Base-by-base conservation (phyloP, 106 monocot species). In the Cymbidium sinense region DNA sequence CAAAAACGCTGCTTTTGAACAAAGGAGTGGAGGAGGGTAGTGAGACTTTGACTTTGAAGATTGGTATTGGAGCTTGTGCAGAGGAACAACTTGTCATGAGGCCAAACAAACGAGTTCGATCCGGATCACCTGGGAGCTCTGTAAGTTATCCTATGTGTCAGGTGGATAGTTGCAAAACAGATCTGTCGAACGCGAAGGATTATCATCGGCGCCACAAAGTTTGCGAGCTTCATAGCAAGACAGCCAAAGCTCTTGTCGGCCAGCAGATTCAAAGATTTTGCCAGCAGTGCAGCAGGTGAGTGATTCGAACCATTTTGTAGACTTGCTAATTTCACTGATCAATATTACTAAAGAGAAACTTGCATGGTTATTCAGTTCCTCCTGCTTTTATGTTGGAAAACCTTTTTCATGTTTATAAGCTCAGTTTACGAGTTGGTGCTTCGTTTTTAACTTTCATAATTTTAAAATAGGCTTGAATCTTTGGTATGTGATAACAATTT, bases 261-360 rank as follows among this genome's bases (percentile, higher is more conserved):
- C 88, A 90, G 70, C 94, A 94, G 85, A 90, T 94, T 89, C 96
- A 98, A 77, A 90, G 96, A 70, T 98, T 98, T 81, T 98, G 96
- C 79, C 96, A 98, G 62, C 96, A 98, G 94, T 98, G 96, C 69
- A 98, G 96, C 85, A 98, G 94, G 96, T 64, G 37, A 64, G 25
- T 21, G 64, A 25, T 64, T 28, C 23, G 25, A 7, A 4, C 27
- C 21, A 64, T 25, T 64, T 64, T 27, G 27, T 9, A 28, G 64
- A 64, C 27, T 7, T 7, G 18, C 64, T 8, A 39, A 39, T 4
- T 39, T 39, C 37, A 7, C 7, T 39, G 37, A 4, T 39, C 37
- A 39, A 39, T 54, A 3, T 54, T 13, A 18, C 13, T 50, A 0
- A 50, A 50, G 47, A 8, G 47, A 50, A 8, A 13, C 9, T 50